Conservation (phyloP, 163 green algal species). For the Chlorella variabilis region DNA sequence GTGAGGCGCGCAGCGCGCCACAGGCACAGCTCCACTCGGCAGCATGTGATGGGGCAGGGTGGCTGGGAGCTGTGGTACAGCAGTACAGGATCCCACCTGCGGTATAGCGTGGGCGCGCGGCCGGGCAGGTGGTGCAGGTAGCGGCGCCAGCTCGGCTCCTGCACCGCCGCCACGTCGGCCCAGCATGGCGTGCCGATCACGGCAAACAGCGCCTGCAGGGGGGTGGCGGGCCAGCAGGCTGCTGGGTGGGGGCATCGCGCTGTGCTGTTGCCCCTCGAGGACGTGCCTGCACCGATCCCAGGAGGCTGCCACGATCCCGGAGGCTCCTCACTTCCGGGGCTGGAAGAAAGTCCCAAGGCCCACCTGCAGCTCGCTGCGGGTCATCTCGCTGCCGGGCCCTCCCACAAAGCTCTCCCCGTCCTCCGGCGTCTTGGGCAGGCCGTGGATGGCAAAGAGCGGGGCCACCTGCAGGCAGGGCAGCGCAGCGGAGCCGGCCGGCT, state of each 20-base stretch:
- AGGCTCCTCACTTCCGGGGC: too few relatives aligned
- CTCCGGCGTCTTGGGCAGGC: slow-evolving; percentile 69
- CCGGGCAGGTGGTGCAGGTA: slow-evolving; percentile 77
- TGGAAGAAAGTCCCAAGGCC: too few relatives aligned
- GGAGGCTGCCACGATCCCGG: too few relatives aligned
- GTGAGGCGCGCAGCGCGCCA: too few relatives aligned
- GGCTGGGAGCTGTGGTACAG: neutral
- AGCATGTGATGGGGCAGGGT: neutral
- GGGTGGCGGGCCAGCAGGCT: neutral
- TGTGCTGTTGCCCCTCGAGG: too few relatives aligned
- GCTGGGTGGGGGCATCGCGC: too few relatives aligned
- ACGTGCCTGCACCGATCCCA: too few relatives aligned
- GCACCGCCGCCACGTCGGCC: slow-evolving; percentile 78
- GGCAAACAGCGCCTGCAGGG: slow-evolving; percentile 74
- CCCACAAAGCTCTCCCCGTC: slow-evolving; percentile 57
- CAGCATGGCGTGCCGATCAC: slow-evolving; percentile 91
- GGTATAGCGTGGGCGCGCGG: slow-evolving; percentile 66
- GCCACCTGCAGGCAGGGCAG: slow-evolving; percentile 56
- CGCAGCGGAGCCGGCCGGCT: neutral
- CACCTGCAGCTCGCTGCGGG: slow-evolving; percentile 67
- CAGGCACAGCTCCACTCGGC: too few relatives aligned
- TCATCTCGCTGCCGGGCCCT: slow-evolving; percentile 33
- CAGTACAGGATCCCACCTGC: slow-evolving; percentile 20
- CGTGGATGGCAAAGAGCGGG: slow-evolving; percentile 82
- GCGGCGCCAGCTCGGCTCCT: slow-evolving; percentile 66